phyloP scores from a whole-genome alignment of 805 yeast species.

The Tetrapisispora pingtungensis region DNA sequence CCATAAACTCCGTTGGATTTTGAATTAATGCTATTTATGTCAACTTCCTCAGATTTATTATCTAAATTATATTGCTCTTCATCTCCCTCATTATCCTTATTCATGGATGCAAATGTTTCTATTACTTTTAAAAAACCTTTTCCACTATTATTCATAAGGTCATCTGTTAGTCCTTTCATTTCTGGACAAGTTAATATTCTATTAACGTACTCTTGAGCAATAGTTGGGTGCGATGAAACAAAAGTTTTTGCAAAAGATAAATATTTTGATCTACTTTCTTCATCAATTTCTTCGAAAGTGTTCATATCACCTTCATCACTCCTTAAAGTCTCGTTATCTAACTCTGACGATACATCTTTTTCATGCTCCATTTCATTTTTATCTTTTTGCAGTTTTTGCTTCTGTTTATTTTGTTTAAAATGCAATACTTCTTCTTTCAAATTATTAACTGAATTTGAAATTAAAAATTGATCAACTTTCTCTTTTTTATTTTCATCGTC shows the following conservation, averaged over 20 bases:
- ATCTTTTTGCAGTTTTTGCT: background rate
- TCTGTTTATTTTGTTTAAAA: conserved; percentile 22
- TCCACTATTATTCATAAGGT: conserved; percentile 53
- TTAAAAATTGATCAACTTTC: conserved; percentile 12
- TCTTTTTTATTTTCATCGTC: conserved; percentile 17
- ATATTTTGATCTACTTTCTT: conserved; percentile 12
- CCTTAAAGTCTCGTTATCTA: background rate
- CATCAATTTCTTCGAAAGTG: conserved; percentile 9
- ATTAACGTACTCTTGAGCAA: conserved; percentile 27
- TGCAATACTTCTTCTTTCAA: conserved; percentile 27
- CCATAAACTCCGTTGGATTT: too few relatives aligned
- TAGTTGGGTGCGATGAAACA: conserved; percentile 27
- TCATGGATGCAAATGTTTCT: conserved; percentile 58
- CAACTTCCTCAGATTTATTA: background rate
- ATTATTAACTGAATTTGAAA: conserved; percentile 14
- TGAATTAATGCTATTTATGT: background rate
- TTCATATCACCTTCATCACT: background rate
- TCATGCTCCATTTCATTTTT: background rate
- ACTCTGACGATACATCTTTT: background rate
- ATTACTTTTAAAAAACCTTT: conserved; percentile 66
- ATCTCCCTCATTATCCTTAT: background rate
- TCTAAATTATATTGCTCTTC: background rate
- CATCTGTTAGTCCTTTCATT: conserved; percentile 62
- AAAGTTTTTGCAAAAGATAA: conserved; percentile 24
- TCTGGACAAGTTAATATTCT: conserved; percentile 32